Evolutionary conservation across 2,329 filamentous ascomycete species (phyloP).

Genomic region (Cladosporium cucumerinum): DNA sequence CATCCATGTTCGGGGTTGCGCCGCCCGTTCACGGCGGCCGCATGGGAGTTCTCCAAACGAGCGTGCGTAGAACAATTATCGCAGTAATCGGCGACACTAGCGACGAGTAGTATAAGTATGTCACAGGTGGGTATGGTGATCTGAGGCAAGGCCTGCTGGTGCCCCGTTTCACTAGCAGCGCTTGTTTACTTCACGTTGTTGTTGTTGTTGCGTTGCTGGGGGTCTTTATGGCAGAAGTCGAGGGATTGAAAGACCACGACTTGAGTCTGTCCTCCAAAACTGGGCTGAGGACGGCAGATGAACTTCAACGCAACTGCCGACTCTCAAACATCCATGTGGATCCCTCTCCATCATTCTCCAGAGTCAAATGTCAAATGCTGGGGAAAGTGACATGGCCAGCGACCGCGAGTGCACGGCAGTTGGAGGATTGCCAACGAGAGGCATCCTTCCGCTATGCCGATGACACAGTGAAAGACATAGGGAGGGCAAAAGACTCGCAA

Average conservation of each 20-base stretch:
- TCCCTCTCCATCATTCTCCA: slow-evolving; percentile 4
- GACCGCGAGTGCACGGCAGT: slow-evolving; percentile 5
- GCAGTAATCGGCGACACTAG: neutral
- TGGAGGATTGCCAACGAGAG: neutral
- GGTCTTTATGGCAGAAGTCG: neutral
- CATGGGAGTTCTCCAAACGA: neutral
- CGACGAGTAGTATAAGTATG: neutral
- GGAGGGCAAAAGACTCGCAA: neutral
- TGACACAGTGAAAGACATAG: neutral
- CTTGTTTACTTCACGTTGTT: slow-evolving; percentile 12
- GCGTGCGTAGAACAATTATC: neutral
- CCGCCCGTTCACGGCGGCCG: neutral
- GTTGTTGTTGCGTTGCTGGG: slow-evolving; percentile 5
- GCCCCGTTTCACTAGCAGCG: neutral
- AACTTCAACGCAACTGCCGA: neutral
- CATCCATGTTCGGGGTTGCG: slow-evolving; percentile 10
- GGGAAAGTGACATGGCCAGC: neutral
- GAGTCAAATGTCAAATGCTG: neutral
- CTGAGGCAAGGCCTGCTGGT: neutral
- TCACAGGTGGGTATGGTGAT: neutral
- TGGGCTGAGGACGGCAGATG: neutral
- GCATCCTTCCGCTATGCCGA: neutral
- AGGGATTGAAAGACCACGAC: neutral
- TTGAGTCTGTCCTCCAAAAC: neutral
- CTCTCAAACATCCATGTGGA: neutral